Conservation (phyloP, 2,329 filamentous ascomycete genomes). For the Penicillium griseofulvum region DNA sequence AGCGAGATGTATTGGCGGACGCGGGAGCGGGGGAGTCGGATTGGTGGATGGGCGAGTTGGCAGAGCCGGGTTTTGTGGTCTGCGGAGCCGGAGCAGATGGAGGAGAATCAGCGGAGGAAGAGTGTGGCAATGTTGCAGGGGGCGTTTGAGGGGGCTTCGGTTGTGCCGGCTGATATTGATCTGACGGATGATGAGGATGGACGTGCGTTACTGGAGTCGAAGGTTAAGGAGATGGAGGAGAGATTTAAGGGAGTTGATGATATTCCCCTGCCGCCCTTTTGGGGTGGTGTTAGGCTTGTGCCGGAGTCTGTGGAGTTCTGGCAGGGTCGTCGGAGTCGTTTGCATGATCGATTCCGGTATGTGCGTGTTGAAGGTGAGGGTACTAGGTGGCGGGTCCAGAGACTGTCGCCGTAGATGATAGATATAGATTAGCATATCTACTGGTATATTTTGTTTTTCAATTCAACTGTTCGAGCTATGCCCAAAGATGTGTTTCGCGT, state of each 20-base stretch:
- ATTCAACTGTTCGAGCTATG: background rate
- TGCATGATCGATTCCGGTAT: constrained; percentile 94
- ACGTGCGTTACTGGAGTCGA: constrained; percentile 69
- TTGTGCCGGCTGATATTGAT: constrained; percentile 29
- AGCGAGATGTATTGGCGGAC: constrained; percentile 66
- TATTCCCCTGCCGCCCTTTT: constrained; percentile 90
- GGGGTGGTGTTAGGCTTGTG: constrained; percentile 84
- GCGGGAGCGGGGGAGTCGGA: constrained; percentile 71
- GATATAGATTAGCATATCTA: background rate
- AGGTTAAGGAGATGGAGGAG: constrained; percentile 73
- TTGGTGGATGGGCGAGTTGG: constrained; percentile 90
- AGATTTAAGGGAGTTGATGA: constrained; percentile 71
- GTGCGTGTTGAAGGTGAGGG: constrained; percentile 65
- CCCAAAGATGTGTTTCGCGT: background rate
- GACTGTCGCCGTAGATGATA: constrained; percentile 38
- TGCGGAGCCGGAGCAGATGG: constrained; percentile 28
- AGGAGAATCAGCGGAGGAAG: constrained; percentile 25
- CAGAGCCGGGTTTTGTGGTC: constrained; percentile 73
- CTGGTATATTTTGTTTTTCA: background rate
- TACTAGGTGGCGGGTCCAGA: constrained; percentile 39
- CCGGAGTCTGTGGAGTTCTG: constrained; percentile 93
- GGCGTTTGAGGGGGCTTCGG: constrained; percentile 7
- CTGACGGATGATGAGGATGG: constrained; percentile 59
- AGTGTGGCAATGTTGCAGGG: constrained; percentile 21
- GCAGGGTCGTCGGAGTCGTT: constrained; percentile 81